Conservation (phyloP, 2,329 filamentous ascomycete species). For the Penicillium sp. region DNA sequence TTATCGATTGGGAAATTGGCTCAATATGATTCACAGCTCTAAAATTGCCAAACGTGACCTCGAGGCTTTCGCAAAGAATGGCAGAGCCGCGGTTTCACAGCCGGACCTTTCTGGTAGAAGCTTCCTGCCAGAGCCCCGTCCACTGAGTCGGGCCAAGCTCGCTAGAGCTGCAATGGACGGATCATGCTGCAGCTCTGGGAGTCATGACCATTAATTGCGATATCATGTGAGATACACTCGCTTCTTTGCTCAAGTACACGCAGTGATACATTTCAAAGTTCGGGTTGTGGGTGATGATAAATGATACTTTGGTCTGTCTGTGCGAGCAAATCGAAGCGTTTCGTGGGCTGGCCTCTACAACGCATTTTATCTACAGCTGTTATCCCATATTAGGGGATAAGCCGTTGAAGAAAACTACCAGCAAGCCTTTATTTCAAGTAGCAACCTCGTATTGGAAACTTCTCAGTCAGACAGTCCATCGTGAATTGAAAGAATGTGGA, state of each 20-base stretch:
- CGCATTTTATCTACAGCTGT: too few species aligned
- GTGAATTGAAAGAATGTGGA: too few species aligned
- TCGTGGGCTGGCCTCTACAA: too few species aligned
- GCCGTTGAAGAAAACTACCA: too few species aligned
- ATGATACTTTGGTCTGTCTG: too few species aligned
- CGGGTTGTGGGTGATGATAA: background rate
- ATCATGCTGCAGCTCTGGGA: conserved; percentile 18
- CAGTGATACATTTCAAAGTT: background rate
- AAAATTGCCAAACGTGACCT: conserved; percentile 18
- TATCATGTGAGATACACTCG: too few species aligned
- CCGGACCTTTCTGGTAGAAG: conserved; percentile 10
- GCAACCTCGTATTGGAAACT: too few species aligned
- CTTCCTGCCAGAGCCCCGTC: conserved; percentile 13
- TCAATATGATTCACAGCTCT: conserved; percentile 23
- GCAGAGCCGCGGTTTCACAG: background rate
- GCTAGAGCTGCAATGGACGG: conserved; percentile 27
- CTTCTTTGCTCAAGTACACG: too few species aligned
- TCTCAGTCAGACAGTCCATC: too few species aligned
- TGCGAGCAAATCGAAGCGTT: too few species aligned
- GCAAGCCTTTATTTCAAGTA: too few species aligned
- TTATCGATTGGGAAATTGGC: conserved; percentile 66
- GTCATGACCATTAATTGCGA: conserved; percentile 15
- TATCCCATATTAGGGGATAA: too few species aligned
- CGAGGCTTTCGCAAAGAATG: conserved; percentile 2
- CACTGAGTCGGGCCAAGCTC: conserved; percentile 21